Evolutionary conservation across 2,329 filamentous ascomycete species (phyloP).

Genomic region (Colletotrichum sp.): DNA sequence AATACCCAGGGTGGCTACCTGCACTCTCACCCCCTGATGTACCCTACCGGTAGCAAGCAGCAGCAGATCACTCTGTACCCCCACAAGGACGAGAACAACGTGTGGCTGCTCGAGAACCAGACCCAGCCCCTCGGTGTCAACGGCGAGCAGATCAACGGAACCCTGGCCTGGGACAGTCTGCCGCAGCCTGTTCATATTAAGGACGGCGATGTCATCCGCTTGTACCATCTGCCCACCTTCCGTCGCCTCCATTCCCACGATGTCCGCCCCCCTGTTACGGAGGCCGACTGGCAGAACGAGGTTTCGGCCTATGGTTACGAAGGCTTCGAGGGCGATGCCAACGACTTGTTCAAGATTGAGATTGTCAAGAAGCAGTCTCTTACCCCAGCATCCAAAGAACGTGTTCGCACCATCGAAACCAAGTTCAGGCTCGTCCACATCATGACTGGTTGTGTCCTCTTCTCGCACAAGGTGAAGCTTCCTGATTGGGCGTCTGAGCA

Average conservation of each 20-base stretch:
- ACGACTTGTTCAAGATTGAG: constrained; percentile 93
- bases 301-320: constrained; percentile 97
- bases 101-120: constrained; percentile 94
- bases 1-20: constrained; percentile 98
- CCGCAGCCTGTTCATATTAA: constrained; percentile 71
- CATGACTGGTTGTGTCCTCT: constrained; percentile 95
- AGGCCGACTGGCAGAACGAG: constrained; percentile 94
- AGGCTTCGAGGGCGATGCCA: constrained; percentile 95
- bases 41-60: constrained; percentile 95
- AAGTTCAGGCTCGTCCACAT: constrained; percentile 95
- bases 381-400: constrained; percentile 78
- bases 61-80: constrained; percentile 98
- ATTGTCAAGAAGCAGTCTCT: constrained; percentile 91
- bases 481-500: constrained; percentile 98
- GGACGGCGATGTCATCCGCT: constrained; percentile 79
- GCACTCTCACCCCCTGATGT: constrained; percentile 97
- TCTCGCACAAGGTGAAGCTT: constrained; percentile 99
- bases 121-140: constrained; percentile 84
- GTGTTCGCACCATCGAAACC: constrained; percentile 90
- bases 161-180: constrained; percentile 81
- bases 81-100: constrained; percentile 98
- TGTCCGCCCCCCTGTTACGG: constrained; percentile 82
- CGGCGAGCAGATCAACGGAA: constrained; percentile 80
- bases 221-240: constrained; percentile 85
- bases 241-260: constrained; percentile 96